Evolutionary conservation across 306 rosid genomes (phyloP), one percentile per base, ranked within the genome.

Genomic region (Hippophae rhamnoides): DNA sequence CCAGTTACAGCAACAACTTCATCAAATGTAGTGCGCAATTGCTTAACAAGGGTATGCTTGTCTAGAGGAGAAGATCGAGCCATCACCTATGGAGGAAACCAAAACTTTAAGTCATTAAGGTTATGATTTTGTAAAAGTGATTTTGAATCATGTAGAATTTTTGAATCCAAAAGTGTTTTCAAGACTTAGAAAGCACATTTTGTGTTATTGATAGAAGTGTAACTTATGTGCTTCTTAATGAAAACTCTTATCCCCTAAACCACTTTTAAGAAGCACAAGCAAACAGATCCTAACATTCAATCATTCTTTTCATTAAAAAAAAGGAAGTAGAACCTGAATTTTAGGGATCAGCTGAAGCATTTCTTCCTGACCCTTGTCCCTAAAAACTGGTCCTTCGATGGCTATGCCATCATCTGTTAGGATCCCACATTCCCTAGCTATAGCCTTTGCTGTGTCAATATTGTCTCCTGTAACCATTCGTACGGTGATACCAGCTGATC

Each of bases 1-100:
- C 99, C 99, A 45, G 99, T 92, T 52, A 92, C 96, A 56, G 99
- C 99, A 65, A 92, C 99, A 26, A 92, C 99, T 78, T 92, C 96
- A 56, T 77, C 78, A 52, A 92, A 82, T 11, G 95, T 78, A 62
- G 96, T 92, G 48, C 96, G 84, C 76, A 92, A 62, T 60, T 92
- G 99, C 71, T 77, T 80, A 76, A 92, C 99, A 73, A 92, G 75
- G 26, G 85, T 81, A 61, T 88, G 95, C 72, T 92, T 92, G 81
- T 92, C 99, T 45, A 92, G 75, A 69, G 99, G 99, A 9, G 95
- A 92, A 51, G 99, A 92, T 53, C 96, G 87, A 69, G 95, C 99
- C 96, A 92, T 88, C 64, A 88, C 98, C 98, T 87, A 26, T 11
- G 72, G 10, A 54, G 11, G 54, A 73, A 61, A 52, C 10, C 44